Evolutionary conservation across 345 rosid species (phyloP), one percentile per base, ranked within the genome.

Genomic region (Dovyalis caffra): DNA sequence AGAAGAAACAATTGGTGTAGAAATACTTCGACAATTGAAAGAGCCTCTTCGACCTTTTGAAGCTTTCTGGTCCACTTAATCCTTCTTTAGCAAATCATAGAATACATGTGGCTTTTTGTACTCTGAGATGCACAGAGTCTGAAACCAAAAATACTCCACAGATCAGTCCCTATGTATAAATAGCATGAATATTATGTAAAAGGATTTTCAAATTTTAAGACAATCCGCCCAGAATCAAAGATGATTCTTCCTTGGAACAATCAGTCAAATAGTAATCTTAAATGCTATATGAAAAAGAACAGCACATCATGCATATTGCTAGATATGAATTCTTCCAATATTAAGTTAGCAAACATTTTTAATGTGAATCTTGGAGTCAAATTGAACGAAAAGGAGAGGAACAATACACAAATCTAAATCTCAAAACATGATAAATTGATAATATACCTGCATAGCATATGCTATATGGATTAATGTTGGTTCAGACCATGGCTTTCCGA

Each of bases 401-500:
- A 45, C 32, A 14, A 9, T 53, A 14, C n/a, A 20, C 10, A 8
- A 64, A 69, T 69, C 21, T 10, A 14, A 66, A 58, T 3, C 14
- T 34, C 8, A 58, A 8, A 72, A 43, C n/a, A 7, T 23, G 47
- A 43, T 43, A 43, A 43, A 43, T 43, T 0, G 14, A 15, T n/a
- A 53, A 47, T 8, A 11, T 49, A 88, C 96, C 96, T 91, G 92
- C 86, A 88, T 80, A 61, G 93, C 89, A 64, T 33, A 81, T 53
- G 92, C 92, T 64, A 89, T 66, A 20, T 85, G 90, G 74, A 91
- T 76, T 58, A 91, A 64, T 14, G 90, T 89, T 18, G 93, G 53
- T 53, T 91, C 96, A 29, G 91, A 89, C 96, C 96, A 91, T 35
- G 96, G 96, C 81, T 73, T 88, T 74, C 96, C 96, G 2, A 88